These are phyloP conservation scores for Trichomonas vaginalis DNA, from an alignment of 208 protist species.

Conservation along the genomic window DNA sequence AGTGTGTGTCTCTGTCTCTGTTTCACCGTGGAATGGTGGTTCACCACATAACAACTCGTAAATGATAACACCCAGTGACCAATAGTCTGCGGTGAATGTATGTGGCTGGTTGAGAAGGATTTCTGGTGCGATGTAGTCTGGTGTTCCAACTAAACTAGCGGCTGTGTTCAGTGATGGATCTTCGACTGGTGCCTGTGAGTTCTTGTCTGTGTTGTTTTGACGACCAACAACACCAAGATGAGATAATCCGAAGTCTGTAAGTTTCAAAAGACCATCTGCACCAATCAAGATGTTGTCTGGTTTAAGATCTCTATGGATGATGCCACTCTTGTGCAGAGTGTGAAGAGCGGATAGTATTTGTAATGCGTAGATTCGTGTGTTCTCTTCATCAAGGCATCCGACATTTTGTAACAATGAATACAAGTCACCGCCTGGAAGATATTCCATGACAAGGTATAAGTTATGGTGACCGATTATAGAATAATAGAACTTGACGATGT, in stretches of 20 bases:
- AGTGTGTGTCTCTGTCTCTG: background rate
- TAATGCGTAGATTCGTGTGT: background rate
- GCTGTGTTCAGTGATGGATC: background rate
- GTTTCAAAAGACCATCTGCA: background rate
- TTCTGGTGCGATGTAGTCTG: constrained; percentile 2
- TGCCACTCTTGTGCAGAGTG: background rate
- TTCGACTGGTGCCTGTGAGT: background rate
- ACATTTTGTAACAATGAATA: background rate
- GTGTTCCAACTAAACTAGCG: background rate
- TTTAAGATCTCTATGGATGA: background rate
- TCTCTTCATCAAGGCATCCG: background rate
- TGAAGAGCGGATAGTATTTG: background rate
- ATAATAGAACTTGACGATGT: constrained; percentile 1
- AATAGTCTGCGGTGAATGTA: background rate
- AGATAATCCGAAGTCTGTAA: background rate
- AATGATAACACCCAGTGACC: background rate
- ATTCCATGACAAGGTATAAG: background rate
- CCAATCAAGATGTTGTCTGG: background rate
- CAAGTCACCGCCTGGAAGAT: background rate
- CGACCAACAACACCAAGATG: background rate
- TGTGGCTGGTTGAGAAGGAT: background rate
- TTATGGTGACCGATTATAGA: background rate
- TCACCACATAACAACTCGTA: background rate
- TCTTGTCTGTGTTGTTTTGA: background rate
- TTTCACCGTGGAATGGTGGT: background rate